Percentiles rank a stretch among this genome's conserved stretches.
These are phyloP conservation scores for Pythium oligandrum DNA, from an alignment of 352 stramenopile species.

Conservation along the genomic window DNA sequence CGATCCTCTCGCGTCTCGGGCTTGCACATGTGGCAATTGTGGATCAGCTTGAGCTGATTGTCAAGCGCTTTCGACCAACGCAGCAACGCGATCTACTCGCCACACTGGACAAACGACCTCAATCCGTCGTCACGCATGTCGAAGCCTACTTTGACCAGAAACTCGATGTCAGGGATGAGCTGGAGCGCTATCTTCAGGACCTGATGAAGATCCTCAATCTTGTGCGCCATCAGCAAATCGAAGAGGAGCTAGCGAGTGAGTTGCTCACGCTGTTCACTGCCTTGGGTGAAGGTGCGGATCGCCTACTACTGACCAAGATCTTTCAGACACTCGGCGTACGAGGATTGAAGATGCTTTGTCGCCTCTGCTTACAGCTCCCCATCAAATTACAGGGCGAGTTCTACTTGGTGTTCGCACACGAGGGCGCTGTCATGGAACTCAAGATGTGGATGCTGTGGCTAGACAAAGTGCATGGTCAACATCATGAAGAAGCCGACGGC, in stretches of 20 bases:
- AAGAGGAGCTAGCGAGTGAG: conserved; percentile 11
- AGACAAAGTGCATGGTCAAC: neutral
- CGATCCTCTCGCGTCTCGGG: conserved; percentile 36
- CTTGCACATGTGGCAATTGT: conserved; percentile 27
- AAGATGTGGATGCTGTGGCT: conserved; percentile 54
- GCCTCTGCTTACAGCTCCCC: conserved; percentile 28
- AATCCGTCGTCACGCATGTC: conserved; percentile 23
- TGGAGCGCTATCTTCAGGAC: conserved; percentile 54
- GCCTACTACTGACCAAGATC: conserved; percentile 41
- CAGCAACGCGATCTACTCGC: conserved; percentile 34
- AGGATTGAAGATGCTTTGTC: conserved; percentile 30
- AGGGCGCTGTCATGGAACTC: conserved; percentile 25
- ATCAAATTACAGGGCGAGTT: conserved; percentile 51
- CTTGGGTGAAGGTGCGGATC: conserved; percentile 37
- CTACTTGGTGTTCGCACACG: conserved; percentile 43
- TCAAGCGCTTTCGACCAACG: conserved; percentile 35
- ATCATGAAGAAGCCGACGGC: neutral
- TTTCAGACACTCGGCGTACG: conserved; percentile 42
- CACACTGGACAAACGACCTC: conserved; percentile 16
- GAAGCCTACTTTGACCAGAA: conserved; percentile 44
- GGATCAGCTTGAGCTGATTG: conserved; percentile 30
- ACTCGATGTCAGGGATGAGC: conserved; percentile 52
- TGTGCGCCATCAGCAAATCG: conserved; percentile 32
- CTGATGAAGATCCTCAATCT: conserved; percentile 56
- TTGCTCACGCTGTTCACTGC: conserved; percentile 40